Evolutionary conservation across 179 eudicot species (phyloP), one percentile per base, ranked within the genome.

Genomic region (Carnegiea gigantea): DNA sequence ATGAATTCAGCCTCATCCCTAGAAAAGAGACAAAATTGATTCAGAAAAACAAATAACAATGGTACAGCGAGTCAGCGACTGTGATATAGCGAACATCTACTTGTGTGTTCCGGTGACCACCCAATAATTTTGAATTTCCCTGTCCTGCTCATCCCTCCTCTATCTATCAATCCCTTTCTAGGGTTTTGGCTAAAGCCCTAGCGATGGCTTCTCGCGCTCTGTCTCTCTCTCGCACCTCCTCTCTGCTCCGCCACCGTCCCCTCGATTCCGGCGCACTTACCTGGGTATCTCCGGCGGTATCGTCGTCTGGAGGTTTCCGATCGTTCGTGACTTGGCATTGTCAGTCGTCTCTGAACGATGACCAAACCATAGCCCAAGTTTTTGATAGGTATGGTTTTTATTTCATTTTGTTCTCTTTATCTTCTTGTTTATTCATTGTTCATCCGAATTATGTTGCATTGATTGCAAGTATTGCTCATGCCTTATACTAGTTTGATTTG

Each of bases 191-290:
- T 14, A 64, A 44, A 28, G 67, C 53, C 60, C 70, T 33, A 51
- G 17, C 77, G 70, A 92, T 91, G 94, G 93, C 94, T 82, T 62
- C 82, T 76, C 91, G 92, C 18, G 14, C 84, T 71, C 73, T 92
- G 57, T 65, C 89, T 36, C 91, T 89, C 77, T 62, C 88, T n/a
- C 91, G 93, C 49, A 84, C 86, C 23, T 76, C 53, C 57, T 30
- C 13, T 57, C 5, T 23, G 70, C 28, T 2, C 79, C 57, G 24
- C 49, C 33, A 15, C 72, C 28, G 12, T 67, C 77, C 82, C 70
- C 6, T 28, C 20, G 17, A 0, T 12, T 26, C 72, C 40, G 38
- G 40, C 72, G 36, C 40, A 13, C 1, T 28, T 13, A 1, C 72
- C 20, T 40, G 72, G 9, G 23, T 26, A 11, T 67, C 18, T 28